These are phyloP conservation scores for Turnera subulata DNA, from an alignment of 345 rosid species.

Conservation along the genomic window DNA sequence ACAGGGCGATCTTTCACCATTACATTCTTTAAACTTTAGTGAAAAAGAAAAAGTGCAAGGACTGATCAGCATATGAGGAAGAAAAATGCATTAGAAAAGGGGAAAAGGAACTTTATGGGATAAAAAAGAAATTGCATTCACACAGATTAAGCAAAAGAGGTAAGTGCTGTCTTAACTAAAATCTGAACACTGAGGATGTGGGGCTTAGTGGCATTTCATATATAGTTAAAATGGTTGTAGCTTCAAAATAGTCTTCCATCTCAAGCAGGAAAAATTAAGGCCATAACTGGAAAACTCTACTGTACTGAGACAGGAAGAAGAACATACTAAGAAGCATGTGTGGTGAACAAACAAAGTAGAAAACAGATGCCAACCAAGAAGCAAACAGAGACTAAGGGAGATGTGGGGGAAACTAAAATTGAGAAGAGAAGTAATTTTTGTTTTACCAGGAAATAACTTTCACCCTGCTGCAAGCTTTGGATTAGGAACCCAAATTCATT, in stretches of 20 bases:
- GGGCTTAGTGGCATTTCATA: neutral
- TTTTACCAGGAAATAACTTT: slow-evolving; percentile 95
- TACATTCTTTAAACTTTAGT: too few species aligned
- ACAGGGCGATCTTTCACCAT: too few species aligned
- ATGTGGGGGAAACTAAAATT: too few species aligned
- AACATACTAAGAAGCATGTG: neutral
- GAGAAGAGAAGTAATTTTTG: too few species aligned
- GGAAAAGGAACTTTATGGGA: slow-evolving; percentile 24
- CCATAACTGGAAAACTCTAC: too few species aligned
- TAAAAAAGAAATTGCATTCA: slow-evolving; percentile 43
- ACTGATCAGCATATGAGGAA: too few species aligned
- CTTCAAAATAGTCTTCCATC: neutral
- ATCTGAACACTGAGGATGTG: slow-evolving; percentile 8
- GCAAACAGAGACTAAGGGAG: neutral
- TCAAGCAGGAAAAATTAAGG: neutral
- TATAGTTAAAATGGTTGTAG: neutral
- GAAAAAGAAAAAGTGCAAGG: too few species aligned
- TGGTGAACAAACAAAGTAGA: neutral
- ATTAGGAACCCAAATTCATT: slow-evolving; percentile 72
- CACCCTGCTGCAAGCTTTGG: slow-evolving; percentile 83
- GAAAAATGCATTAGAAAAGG: neutral
- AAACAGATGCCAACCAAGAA: neutral
- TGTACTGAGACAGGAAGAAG: neutral
- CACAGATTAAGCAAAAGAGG: slow-evolving; percentile 19
- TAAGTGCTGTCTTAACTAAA: neutral